Percentiles rank a stretch among this genome's conserved stretches.
These are phyloP conservation scores for Sanghuangporus sanghuang DNA, from an alignment of 1,284 basidiomycete genomes.

Conservation along the genomic window DNA sequence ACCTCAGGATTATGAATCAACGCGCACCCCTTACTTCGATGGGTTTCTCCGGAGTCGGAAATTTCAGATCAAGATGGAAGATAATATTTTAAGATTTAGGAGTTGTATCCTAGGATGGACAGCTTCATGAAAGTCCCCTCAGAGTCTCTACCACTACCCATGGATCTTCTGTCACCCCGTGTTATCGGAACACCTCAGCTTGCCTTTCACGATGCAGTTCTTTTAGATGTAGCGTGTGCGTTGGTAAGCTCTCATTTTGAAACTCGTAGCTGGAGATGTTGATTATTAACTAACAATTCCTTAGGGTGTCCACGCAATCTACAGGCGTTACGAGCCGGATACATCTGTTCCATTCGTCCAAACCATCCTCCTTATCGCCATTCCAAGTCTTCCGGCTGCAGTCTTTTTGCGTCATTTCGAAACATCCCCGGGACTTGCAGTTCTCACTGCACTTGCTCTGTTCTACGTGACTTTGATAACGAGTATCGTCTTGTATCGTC, in stretches of 20 bases:
- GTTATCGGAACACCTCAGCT: not conserved
- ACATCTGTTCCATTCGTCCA: not conserved
- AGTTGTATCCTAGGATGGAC: not conserved
- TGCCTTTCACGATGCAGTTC: not conserved
- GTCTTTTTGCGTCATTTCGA: slow-evolving; percentile 9
- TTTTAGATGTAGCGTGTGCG: slow-evolving; percentile 4
- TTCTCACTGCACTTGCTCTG: slow-evolving; percentile 16
- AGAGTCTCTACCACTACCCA: not conserved
- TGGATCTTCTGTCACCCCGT: not conserved
- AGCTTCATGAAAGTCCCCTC: not conserved
- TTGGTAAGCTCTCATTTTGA: not conserved
- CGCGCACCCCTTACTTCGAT: too few species aligned
- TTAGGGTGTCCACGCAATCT: slow-evolving; percentile 9
- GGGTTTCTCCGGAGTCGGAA: too few species aligned
- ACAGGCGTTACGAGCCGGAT: slow-evolving; percentile 7
- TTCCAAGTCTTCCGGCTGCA: not conserved
- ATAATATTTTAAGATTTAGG: not conserved
- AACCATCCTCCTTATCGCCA: not conserved
- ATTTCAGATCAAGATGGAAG: too few species aligned
- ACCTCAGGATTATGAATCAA: too few species aligned
- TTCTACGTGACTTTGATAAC: slow-evolving; percentile 17
- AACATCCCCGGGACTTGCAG: slow-evolving; percentile 20
- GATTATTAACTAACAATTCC: not conserved
- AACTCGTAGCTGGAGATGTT: too few species aligned
- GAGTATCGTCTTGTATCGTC: slow-evolving; percentile 20